A percentile compares a stretch with the other conserved stretches of the same genome.
phyloP scores from a whole-genome alignment of 2,329 filamentous ascomycete genomes.

The Paraphaeosphaeria sporulosa region DNA sequence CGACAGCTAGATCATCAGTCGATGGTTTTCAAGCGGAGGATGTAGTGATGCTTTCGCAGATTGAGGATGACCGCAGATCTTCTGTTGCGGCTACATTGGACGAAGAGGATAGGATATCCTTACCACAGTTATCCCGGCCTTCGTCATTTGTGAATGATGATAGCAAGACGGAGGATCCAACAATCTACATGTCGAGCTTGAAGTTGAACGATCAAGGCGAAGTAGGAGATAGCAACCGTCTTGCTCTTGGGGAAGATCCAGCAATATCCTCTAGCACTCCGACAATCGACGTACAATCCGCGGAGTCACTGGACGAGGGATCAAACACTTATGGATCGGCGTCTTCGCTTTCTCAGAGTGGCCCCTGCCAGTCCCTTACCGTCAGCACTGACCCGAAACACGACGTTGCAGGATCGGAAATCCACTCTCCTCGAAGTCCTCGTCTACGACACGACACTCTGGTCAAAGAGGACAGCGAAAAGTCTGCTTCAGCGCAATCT shows the following conservation, averaged over 20 bases:
- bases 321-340: not conserved
- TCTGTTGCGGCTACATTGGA: constrained; percentile 65
- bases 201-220: not conserved
- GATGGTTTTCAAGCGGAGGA: constrained; percentile 46
- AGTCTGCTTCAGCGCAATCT: constrained; percentile 54
- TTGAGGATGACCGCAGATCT: constrained; percentile 54
- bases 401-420: constrained; percentile 18
- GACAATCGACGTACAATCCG: not conserved
- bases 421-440: constrained; percentile 18
- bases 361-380: constrained; percentile 31
- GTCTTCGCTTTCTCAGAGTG: constrained; percentile 6
- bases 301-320: not conserved
- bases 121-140: constrained; percentile 38
- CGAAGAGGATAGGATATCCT: constrained; percentile 60
- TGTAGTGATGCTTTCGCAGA: constrained; percentile 40
- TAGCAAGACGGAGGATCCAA: not conserved
- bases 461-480: constrained; percentile 25
- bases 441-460: constrained; percentile 31
- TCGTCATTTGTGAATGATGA: constrained; percentile 35
- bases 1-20: constrained; percentile 25
- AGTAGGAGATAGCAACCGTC: not conserved
- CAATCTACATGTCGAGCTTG: not conserved
- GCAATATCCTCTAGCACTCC: not conserved
- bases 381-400: constrained; percentile 44
- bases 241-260: not conserved